phyloP scores from a whole-genome alignment of 2,329 filamentous ascomycete genomes.

The Cladosporium cucumerinum region DNA sequence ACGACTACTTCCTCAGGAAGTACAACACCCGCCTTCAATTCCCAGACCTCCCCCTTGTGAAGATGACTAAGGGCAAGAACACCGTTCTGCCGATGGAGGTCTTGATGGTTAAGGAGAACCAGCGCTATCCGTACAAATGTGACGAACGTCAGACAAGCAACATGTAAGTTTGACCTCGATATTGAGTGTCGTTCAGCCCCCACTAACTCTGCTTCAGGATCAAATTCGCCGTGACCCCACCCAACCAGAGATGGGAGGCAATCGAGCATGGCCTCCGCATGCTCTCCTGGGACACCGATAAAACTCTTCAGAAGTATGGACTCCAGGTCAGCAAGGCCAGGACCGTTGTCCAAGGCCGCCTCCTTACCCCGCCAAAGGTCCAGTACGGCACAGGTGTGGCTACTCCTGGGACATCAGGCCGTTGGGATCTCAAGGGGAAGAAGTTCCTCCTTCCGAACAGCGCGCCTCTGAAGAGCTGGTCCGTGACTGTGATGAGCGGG shows the following conservation, averaged over 20 bases:
- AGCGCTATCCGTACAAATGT: constrained; percentile 58
- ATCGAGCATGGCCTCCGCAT: constrained; percentile 67
- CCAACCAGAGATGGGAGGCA: constrained; percentile 61
- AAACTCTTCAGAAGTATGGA: constrained; percentile 68
- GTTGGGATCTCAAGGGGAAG: constrained; percentile 84
- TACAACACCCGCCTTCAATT: constrained; percentile 49
- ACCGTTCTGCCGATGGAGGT: constrained; percentile 57
- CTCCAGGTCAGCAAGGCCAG: constrained; percentile 65
- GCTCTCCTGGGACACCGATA: constrained; percentile 66
- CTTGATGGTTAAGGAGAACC: constrained; percentile 51
- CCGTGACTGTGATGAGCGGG: constrained; percentile 63
- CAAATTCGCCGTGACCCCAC: constrained; percentile 81
- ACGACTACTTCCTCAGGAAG: constrained; percentile 52
- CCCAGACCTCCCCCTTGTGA: constrained; percentile 53
- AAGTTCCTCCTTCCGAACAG: constrained; percentile 68
- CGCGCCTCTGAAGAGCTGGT: constrained; percentile 64
- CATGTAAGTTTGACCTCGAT: constrained; percentile 61
- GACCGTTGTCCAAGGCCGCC: constrained; percentile 61
- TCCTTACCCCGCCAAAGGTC: constrained; percentile 69
- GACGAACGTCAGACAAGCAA: constrained; percentile 63
- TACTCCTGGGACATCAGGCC: constrained; percentile 65
- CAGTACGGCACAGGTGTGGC: constrained; percentile 56
- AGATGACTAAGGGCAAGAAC: constrained; percentile 52
- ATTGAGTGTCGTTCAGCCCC: too few relatives aligned
- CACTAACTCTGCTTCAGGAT: constrained; percentile 38